These are phyloP conservation scores for Phaffia tasmanica DNA, from an alignment of 768 basidiomycete genomes.

Conservation along the genomic window DNA sequence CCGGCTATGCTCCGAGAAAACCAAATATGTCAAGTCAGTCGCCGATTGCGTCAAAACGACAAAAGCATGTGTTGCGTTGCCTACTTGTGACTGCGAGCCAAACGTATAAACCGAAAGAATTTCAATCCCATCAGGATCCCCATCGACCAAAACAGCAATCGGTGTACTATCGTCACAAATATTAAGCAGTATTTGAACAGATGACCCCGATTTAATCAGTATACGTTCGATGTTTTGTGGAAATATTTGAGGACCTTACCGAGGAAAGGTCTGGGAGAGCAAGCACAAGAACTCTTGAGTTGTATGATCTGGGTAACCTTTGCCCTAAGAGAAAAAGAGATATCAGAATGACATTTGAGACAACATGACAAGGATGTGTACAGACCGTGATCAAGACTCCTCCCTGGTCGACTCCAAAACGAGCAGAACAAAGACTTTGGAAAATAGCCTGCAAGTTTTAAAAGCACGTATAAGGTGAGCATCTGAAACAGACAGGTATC, in stretches of 20 bases:
- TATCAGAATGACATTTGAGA: not conserved
- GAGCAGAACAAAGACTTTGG: slow-evolving; percentile 60
- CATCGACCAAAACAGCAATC: slow-evolving; percentile 70
- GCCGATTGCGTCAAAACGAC: not conserved
- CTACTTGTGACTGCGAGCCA: slow-evolving; percentile 58
- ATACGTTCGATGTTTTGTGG: not conserved
- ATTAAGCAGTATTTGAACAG: not conserved
- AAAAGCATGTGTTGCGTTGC: slow-evolving; percentile 60
- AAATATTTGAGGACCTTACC: slow-evolving; percentile 41
- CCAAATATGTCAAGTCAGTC: not conserved
- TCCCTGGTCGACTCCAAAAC: slow-evolving; percentile 50
- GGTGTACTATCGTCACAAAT: slow-evolving; percentile 49
- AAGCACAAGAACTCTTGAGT: slow-evolving; percentile 72
- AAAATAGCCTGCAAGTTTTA: slow-evolving; percentile 65
- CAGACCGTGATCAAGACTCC: slow-evolving; percentile 70
- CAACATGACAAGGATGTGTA: not conserved
- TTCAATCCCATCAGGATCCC: slow-evolving; percentile 82
- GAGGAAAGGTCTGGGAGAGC: slow-evolving; percentile 54
- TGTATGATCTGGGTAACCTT: slow-evolving; percentile 90
- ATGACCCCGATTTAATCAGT: no score
- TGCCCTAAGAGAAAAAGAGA: slow-evolving; percentile 51
- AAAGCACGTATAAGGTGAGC: not conserved
- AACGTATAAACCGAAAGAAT: slow-evolving; percentile 78
- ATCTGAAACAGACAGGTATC: not conserved
- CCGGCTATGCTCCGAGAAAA: slow-evolving; percentile 32